phyloP scores from a whole-genome alignment of 768 basidiomycete genomes.

The Calocera cornea region DNA sequence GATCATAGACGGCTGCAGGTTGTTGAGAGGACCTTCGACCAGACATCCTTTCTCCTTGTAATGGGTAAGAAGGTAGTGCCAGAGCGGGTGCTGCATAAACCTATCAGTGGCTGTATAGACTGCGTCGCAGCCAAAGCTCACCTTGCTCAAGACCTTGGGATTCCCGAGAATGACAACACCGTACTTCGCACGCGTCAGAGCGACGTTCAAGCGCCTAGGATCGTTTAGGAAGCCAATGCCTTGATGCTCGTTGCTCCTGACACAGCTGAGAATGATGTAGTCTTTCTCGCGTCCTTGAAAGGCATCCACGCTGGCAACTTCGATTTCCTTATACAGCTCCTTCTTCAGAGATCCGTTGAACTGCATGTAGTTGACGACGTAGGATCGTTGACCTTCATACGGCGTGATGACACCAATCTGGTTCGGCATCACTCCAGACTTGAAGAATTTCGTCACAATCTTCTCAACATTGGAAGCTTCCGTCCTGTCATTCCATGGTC shows the following conservation, averaged over 20 bases:
- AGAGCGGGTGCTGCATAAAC: constrained; percentile 70
- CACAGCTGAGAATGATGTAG: constrained; percentile 96
- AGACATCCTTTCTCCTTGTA: constrained; percentile 92
- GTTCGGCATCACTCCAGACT: constrained; percentile 84
- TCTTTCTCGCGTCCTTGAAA: constrained; percentile 99
- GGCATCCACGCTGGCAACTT: constrained; percentile 96
- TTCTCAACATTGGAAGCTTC: constrained; percentile 99
- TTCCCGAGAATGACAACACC: constrained; percentile 99
- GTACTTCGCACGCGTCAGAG: constrained; percentile 93
- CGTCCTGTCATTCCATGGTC: constrained; percentile 41
- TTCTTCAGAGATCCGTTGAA: constrained; percentile 99
- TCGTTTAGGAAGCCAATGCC: constrained; percentile 99
- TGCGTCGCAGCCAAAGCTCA: constrained; percentile 25
- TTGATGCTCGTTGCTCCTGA: constrained; percentile 97
- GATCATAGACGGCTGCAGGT: constrained; percentile 96
- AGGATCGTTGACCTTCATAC: constrained; percentile 96
- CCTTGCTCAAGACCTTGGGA: constrained; percentile 98
- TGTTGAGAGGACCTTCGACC: constrained; percentile 92
- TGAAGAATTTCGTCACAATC: constrained; percentile 99
- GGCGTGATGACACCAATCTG: constrained; percentile 99
- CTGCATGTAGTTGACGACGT: constrained; percentile 99
- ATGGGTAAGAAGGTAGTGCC: constrained; percentile 96
- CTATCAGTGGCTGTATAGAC: not conserved
- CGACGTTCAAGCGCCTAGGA: constrained; percentile 89
- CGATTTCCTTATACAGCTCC: constrained; percentile 98